A percentile compares a stretch with the other conserved stretches of the same genome.
phyloP scores from a whole-genome alignment of 225 moss, liverwort and hornwort species.

The Straminergon stramineum region DNA sequence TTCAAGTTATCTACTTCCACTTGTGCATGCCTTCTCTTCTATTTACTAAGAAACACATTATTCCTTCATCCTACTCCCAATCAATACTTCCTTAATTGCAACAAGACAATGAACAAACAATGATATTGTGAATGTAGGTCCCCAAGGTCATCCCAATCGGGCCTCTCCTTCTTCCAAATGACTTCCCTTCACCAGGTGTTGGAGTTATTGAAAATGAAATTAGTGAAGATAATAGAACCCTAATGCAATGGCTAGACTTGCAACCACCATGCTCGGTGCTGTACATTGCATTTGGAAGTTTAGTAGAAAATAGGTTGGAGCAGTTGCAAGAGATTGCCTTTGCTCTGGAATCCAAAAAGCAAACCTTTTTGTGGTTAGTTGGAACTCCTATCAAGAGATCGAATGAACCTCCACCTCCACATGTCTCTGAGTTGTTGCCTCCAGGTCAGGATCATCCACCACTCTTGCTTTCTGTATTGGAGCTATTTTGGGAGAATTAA shows the following conservation, averaged over 20 bases:
- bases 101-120: neutral
- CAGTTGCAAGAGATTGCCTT: neutral
- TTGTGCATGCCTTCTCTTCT: neutral
- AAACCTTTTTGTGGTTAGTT: conserved; percentile 5
- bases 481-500: too few relatives aligned
- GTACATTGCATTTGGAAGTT: conserved; percentile 10
- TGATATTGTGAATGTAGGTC: neutral
- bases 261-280: conserved; percentile 1
- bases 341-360: conserved; percentile 7
- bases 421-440: neutral
- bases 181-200: neutral
- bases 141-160: conserved; percentile 21
- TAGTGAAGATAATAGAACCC: neutral
- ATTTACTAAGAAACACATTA: neutral
- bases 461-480: too few relatives aligned
- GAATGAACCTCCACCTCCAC: neutral
- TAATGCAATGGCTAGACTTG: conserved; percentile 11
- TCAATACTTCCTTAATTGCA: neutral
- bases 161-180: neutral
- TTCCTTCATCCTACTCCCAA: neutral
- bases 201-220: neutral
- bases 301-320: neutral
- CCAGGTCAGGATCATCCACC: neutral
- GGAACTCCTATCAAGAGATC: neutral
- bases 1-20: neutral